These are phyloP conservation scores for Penicillium sp. DNA, from an alignment of 2,329 filamentous ascomycete species.

Conservation along the genomic window DNA sequence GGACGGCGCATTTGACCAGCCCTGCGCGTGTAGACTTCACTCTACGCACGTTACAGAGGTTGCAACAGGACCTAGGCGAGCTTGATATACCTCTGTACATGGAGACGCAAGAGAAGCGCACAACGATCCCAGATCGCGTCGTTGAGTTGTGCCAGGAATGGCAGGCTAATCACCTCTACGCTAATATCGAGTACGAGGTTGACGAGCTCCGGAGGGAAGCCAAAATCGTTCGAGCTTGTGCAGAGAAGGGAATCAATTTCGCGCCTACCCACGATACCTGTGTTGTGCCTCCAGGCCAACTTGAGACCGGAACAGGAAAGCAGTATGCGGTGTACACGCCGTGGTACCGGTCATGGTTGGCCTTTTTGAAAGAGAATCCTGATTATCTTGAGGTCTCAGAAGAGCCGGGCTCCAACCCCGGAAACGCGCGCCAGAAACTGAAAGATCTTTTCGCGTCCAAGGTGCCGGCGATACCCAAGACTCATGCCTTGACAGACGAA, in stretches of 20 bases:
- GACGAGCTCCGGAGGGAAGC: slow-evolving; percentile 82
- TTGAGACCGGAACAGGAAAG: slow-evolving; percentile 68
- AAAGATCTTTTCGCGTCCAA: slow-evolving; percentile 58
- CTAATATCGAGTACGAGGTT: slow-evolving; percentile 89
- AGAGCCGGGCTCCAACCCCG: slow-evolving; percentile 58
- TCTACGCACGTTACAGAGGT: slow-evolving; percentile 66
- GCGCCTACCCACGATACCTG: slow-evolving; percentile 79
- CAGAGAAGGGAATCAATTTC: slow-evolving; percentile 66
- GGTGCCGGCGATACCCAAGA: slow-evolving; percentile 64
- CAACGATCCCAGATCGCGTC: slow-evolving; percentile 61
- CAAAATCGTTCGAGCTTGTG: slow-evolving; percentile 60
- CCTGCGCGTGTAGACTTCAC: slow-evolving; percentile 78
- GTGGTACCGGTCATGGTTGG: slow-evolving; percentile 77
- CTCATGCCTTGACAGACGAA: slow-evolving; percentile 61
- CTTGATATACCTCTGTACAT: slow-evolving; percentile 78
- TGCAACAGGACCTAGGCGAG: slow-evolving; percentile 67
- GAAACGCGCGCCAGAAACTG: slow-evolving; percentile 50
- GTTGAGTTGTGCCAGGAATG: slow-evolving; percentile 68
- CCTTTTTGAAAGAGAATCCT: slow-evolving; percentile 68
- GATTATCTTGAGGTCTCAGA: slow-evolving; percentile 66
- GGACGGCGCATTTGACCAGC: slow-evolving; percentile 74
- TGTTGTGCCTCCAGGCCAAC: slow-evolving; percentile 71
- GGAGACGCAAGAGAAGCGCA: slow-evolving; percentile 69
- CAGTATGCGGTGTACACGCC: slow-evolving; percentile 84
- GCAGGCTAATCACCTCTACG: slow-evolving; percentile 73